Conservation (phyloP, 805 yeast genomes). For the Ogataea naganishii region DNA sequence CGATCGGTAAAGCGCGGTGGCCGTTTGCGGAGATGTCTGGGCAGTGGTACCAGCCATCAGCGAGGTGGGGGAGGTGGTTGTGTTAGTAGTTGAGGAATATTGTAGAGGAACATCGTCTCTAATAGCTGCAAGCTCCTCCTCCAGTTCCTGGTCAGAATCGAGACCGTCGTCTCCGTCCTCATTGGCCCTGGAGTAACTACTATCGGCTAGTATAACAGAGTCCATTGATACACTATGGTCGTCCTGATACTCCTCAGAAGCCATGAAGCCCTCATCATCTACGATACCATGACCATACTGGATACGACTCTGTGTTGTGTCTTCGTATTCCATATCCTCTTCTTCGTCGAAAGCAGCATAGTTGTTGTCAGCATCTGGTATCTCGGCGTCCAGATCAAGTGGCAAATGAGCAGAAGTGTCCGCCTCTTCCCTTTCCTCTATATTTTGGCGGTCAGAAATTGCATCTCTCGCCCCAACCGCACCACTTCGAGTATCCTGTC, state of each 20-base stretch:
- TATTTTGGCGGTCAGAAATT: conserved; percentile 2
- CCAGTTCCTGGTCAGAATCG: too few relatives aligned
- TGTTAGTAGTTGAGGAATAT: too few relatives aligned
- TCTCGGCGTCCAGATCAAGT: conserved; percentile 36
- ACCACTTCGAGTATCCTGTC: not conserved
- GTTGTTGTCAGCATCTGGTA: conserved; percentile 32
- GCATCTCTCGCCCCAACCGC: conserved; percentile 5
- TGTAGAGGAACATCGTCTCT: too few relatives aligned
- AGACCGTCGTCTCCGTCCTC: too few relatives aligned
- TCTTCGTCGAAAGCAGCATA: conserved; percentile 24
- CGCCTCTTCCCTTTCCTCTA: conserved; percentile 2
- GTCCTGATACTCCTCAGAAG: conserved; percentile 28
- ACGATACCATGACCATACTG: conserved; percentile 7
- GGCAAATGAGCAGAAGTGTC: too few relatives aligned
- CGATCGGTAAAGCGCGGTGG: conserved; percentile 5
- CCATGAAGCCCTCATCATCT: conserved; percentile 24
- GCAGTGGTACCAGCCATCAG: conserved; percentile 6
- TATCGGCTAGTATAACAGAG: conserved; percentile 5
- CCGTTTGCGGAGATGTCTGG: conserved; percentile 13
- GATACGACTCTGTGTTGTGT: conserved; percentile 7
- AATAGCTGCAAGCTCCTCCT: too few relatives aligned
- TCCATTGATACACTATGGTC: conserved; percentile 22
- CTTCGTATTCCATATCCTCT: conserved; percentile 15
- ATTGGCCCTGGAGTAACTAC: too few relatives aligned
- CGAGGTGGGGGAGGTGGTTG: too few relatives aligned